Evolutionary conservation across 1,139 yeast genomes (phyloP).

Genomic region (Diutina rugosa): DNA sequence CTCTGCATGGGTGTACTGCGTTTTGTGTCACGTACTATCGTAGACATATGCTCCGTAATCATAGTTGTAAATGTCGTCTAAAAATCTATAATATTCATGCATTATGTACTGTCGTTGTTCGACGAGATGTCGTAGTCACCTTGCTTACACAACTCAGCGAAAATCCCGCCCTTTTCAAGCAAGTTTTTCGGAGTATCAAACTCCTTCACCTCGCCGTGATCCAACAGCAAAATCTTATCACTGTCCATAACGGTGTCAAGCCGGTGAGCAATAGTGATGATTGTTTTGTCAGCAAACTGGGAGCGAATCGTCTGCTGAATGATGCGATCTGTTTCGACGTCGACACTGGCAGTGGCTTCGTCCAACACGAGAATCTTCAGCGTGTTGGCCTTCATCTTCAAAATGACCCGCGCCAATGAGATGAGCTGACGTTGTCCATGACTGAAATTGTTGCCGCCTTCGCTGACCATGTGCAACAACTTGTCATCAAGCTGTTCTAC

Average conservation of each 20-base stretch:
- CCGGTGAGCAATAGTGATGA: conserved; percentile 73
- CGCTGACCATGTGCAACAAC: conserved; percentile 26
- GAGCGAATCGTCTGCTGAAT: conserved; percentile 62
- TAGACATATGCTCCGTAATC: too few relatives aligned
- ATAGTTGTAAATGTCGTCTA: too few relatives aligned
- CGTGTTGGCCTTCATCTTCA: conserved; percentile 15
- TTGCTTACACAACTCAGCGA: conserved; percentile 16
- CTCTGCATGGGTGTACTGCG: too few relatives aligned
- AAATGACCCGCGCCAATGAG: conserved; percentile 63
- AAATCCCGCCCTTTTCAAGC: conserved; percentile 29
- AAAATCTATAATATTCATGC: not conserved
- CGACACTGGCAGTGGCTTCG: conserved; percentile 84
- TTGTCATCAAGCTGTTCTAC: conserved; percentile 7
- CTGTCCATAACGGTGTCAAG: conserved; percentile 73
- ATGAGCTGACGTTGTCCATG: conserved; percentile 70
- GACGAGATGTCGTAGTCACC: not conserved
- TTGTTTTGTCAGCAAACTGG: conserved; percentile 53
- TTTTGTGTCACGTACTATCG: too few relatives aligned
- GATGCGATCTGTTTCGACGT: conserved; percentile 62
- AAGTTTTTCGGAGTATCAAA: conserved; percentile 51
- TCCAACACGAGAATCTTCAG: conserved; percentile 59
- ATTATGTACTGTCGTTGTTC: not conserved
- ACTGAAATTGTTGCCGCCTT: conserved; percentile 64
- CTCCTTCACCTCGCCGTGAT: conserved; percentile 54
- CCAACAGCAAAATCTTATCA: conserved; percentile 59